Conservation (phyloP, 192 early-diverging fungal species). For the Backusella westeae region DNA sequence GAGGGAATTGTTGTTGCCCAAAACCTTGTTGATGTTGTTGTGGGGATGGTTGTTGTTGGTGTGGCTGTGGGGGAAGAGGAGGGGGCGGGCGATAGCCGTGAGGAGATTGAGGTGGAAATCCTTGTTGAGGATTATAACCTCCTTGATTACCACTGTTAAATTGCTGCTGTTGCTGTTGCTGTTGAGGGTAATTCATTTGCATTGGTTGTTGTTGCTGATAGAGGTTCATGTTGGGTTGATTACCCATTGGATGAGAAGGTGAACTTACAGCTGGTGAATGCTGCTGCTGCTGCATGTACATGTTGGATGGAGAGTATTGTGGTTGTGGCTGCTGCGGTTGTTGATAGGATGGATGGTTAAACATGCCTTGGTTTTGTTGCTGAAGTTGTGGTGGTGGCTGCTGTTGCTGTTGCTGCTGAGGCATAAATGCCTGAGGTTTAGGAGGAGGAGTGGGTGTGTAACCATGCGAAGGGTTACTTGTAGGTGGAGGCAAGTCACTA, state of each 20-base stretch:
- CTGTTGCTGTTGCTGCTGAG: not conserved
- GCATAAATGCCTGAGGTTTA: slow-evolving; percentile 5
- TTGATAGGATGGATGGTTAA: not conserved
- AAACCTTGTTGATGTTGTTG: not conserved
- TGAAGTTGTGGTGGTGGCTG: not conserved
- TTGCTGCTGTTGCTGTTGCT: not conserved
- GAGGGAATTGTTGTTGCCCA: not conserved
- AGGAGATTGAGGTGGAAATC: not conserved
- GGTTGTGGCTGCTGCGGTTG: not conserved
- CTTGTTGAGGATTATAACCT: not conserved
- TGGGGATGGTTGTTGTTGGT: not conserved
- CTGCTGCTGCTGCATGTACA: not conserved
- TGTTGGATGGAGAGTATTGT: not conserved
- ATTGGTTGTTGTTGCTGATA: not conserved
- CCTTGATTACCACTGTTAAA: not conserved
- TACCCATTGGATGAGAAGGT: not conserved
- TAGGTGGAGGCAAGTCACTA: slow-evolving; percentile 19
- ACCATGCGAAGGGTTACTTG: slow-evolving; percentile 3
- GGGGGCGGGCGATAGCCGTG: not conserved
- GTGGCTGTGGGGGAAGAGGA: not conserved
- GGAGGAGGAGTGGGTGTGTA: slow-evolving; percentile 12
- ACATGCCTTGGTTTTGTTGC: not conserved
- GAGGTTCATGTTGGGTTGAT: not conserved
- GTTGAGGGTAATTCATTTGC: not conserved
- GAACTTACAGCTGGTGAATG: not conserved